phyloP scores from a whole-genome alignment of 768 basidiomycete species.

The Boletus huronensis region DNA sequence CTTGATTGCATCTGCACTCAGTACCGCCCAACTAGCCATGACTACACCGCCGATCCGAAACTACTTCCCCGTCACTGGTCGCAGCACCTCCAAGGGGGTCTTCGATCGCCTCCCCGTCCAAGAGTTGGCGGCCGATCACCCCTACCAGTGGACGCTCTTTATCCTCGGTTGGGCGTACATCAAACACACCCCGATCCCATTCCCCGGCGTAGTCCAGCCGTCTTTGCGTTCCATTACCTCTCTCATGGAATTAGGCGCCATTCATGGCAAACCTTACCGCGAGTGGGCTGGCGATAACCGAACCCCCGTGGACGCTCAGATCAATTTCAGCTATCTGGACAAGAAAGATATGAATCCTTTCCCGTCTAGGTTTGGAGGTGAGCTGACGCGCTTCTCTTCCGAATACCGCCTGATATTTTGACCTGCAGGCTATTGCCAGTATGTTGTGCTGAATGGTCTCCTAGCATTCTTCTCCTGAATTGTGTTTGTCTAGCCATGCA shows the following conservation, averaged over 20 bases:
- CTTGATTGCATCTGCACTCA: background rate
- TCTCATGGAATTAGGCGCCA: conserved; percentile 22
- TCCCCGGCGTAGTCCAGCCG: conserved; percentile 16
- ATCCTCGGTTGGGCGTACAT: conserved; percentile 20
- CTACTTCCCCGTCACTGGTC: conserved; percentile 23
- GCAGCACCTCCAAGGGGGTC: conserved; percentile 8
- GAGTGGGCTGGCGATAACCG: conserved; percentile 26
- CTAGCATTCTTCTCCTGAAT: background rate
- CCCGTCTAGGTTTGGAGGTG: conserved; percentile 29
- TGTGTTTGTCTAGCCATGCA: conserved; percentile 13
- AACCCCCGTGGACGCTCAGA: conserved; percentile 6
- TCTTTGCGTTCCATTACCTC: conserved; percentile 1
- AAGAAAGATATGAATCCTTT: conserved; percentile 26
- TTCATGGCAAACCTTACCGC: conserved; percentile 25
- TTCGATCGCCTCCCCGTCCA: conserved; percentile 25
- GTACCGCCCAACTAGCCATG: background rate
- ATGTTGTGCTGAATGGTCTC: background rate
- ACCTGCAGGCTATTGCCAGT: conserved; percentile 28
- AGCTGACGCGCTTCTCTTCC: background rate
- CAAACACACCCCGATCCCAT: conserved; percentile 9
- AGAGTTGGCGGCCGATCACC: conserved; percentile 15
- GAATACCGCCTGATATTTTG: background rate
- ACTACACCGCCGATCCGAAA: background rate
- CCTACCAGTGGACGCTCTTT: conserved; percentile 28
- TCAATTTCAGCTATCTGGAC: conserved; percentile 19